Percentiles rank a stretch among this genome's conserved stretches.
phyloP scores from a whole-genome alignment of 116 monocot genomes.

The Zostera marina region DNA sequence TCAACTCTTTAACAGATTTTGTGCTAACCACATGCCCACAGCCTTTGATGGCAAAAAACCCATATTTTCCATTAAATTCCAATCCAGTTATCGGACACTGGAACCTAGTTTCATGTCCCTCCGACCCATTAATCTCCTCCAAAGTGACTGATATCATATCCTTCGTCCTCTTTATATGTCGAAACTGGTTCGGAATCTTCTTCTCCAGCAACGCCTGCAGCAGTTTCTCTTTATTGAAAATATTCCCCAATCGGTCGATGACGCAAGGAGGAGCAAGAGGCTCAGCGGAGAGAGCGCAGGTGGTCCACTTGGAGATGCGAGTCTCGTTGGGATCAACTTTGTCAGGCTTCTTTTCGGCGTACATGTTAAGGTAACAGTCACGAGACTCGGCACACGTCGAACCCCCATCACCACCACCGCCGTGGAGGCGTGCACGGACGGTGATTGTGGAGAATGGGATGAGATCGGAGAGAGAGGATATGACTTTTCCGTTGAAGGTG shows the following conservation, averaged over 20 bases:
- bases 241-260: conserved; percentile 58
- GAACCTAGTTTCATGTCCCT: conserved; percentile 28
- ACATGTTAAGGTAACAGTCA: conserved; percentile 99
- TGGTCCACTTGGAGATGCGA: conserved; percentile 68
- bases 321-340: conserved; percentile 93
- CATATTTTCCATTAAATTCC: conserved; percentile 83
- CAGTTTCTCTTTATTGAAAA: conserved; percentile 83
- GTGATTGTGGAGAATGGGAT: conserved; percentile 17
- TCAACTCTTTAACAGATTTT: conserved; percentile 83
- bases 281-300: conserved; percentile 78
- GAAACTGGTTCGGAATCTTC: conserved; percentile 67
- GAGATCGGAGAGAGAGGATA: conserved; percentile 31
- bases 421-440: conserved; percentile 48
- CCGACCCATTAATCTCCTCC: conserved; percentile 16
- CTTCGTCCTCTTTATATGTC: conserved; percentile 51
- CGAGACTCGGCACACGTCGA: conserved; percentile 91
- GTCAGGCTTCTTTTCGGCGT: conserved; percentile 89
- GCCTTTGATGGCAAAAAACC: conserved; percentile 44
- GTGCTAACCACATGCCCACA: conserved; percentile 80
- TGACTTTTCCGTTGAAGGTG: conserved; percentile 31
- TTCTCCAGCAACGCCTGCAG: conserved; percentile 61
- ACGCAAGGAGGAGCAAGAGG: conserved; percentile 56
- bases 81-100: conserved; percentile 77
- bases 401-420: conserved; percentile 94
- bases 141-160: conserved; percentile 71